Percentiles rank a stretch among this genome's conserved stretches.
phyloP scores from a whole-genome alignment of 345 rosid genomes.

The Corymbia maculata region DNA sequence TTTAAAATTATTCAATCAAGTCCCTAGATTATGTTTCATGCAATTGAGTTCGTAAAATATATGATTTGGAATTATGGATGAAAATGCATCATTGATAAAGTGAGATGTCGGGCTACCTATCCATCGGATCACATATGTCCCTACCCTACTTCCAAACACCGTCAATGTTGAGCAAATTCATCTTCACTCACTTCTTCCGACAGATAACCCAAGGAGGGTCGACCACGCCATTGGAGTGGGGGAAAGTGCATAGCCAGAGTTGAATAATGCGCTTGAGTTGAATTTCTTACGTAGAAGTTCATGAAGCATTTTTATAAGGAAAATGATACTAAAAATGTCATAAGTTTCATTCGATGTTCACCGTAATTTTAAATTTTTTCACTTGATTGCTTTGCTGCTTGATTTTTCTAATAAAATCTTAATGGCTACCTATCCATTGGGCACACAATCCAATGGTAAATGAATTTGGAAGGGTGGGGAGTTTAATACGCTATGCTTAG shows the following conservation, averaged over 20 bases:
- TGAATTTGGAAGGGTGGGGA: too few relatives aligned
- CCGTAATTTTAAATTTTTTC: fast-evolving
- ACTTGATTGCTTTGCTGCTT: background rate
- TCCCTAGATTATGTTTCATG: background rate
- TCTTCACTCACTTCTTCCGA: background rate
- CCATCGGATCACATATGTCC: background rate
- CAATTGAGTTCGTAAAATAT: background rate
- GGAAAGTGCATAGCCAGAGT: background rate
- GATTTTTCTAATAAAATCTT: too few relatives aligned
- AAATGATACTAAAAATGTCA: fast-evolving
- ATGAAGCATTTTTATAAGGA: fast-evolving
- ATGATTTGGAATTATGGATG: background rate
- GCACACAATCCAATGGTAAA: too few relatives aligned
- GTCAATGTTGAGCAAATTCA: background rate
- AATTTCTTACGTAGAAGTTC: background rate
- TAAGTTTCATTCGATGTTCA: fast-evolving
- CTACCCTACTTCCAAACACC: background rate
- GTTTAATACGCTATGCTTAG: too few relatives aligned
- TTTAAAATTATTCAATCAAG: background rate
- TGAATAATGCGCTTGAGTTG: background rate
- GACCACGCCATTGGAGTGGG: background rate
- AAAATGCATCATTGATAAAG: fast-evolving
- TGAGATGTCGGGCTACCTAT: fast-evolving
- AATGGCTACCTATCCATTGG: background rate
- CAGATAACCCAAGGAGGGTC: fast-evolving